Evolutionary conservation across 345 rosid genomes (phyloP), one percentile per base, ranked within the genome.

Genomic region (Rhizophora apiculata): DNA sequence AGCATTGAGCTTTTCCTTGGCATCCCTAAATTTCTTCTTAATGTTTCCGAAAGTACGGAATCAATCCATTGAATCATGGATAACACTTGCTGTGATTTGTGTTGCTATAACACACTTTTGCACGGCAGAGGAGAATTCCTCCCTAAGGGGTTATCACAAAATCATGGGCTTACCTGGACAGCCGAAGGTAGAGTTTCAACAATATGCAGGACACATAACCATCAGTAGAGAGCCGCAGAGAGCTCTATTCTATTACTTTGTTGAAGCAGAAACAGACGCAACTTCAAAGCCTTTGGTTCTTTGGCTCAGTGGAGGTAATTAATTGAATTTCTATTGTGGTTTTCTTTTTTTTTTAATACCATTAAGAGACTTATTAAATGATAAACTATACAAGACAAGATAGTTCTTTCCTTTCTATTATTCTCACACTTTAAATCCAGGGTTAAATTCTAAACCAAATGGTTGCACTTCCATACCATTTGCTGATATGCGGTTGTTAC

Each of bases 211-310:
- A 5, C 58, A 72, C 13, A 48, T 64, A 16, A 64, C 64, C 6
- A n/a, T 72, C 31, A 58, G 64, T 10, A 63, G 64, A 11, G 22
- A 56, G 36, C 75, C 57, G 20, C 62, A 22, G 48, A 39, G 75
- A 31, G 57, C 69, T 8, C 69, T 72, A 20, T 72, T 72, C 43
- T 71, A 71, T 18, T 63, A 54, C 55, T 71, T 71, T 63, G 74
- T 71, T 19, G 74, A 71, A 63, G 74, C 75, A 30, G 69, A 72
- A 58, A 27, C 51, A 1, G 37, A 56, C 20, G 51, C 69, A 39
- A 63, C 37, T 27, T 43, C 69, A 10, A 71, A 57, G 51, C 69
- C 75, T 22, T 46, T 71, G 0, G 75, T 64, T 31, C 74, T 63
- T 4, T 71, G 74, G 74, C 34, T 71, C 43, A 43, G 43, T 29